These are phyloP conservation scores for Metarhizium robertsii DNA, from an alignment of 2,329 filamentous ascomycete genomes.

Conservation along the genomic window DNA sequence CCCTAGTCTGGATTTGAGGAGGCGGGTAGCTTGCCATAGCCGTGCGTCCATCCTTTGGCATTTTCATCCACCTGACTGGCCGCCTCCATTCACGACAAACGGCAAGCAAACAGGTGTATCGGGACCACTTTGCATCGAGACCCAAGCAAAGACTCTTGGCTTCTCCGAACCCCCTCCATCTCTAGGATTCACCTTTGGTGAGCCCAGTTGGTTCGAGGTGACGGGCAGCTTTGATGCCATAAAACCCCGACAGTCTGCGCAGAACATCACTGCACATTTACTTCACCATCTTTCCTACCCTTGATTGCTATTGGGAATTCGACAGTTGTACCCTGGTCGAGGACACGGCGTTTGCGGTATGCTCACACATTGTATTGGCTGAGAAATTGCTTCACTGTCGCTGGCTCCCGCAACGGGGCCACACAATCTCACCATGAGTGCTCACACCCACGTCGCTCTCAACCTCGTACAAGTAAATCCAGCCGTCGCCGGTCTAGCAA, in stretches of 20 bases:
- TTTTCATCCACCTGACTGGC: background rate
- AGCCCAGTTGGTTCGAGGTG: background rate
- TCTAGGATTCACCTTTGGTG: background rate
- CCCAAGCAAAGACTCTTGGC: background rate
- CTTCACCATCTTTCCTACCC: background rate
- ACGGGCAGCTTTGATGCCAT: background rate
- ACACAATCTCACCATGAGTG: background rate
- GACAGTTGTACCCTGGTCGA: background rate
- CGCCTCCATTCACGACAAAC: background rate
- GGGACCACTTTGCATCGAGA: background rate
- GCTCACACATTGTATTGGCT: background rate
- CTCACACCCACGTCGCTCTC: background rate
- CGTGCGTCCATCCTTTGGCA: too few species aligned
- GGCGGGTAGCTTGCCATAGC: too few species aligned
- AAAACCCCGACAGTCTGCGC: constrained; percentile 16
- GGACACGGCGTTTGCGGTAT: constrained; percentile 2
- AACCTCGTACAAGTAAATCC: background rate
- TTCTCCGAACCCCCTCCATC: background rate
- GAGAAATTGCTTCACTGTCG: background rate
- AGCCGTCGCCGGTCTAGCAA: background rate
- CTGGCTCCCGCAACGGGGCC: background rate
- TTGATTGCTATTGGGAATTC: background rate
- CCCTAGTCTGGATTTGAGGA: too few species aligned
- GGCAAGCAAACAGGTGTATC: background rate
- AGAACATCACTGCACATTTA: background rate